Evolutionary conservation across 768 basidiomycete species (phyloP), one percentile per base, ranked within the genome.

Genomic region (Boletales sp.): DNA sequence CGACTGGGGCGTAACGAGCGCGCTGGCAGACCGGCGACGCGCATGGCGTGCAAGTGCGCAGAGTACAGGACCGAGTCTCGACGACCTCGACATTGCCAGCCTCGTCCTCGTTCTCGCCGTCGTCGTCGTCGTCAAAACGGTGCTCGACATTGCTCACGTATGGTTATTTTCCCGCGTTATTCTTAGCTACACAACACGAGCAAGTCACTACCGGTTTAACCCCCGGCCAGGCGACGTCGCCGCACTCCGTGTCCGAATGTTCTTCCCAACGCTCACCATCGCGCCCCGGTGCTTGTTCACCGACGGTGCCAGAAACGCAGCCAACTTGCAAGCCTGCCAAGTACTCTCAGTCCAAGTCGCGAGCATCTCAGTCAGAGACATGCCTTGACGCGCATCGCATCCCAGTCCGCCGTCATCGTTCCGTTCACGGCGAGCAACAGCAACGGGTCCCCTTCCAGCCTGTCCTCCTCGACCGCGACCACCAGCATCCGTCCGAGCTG

Each of bases 401-500:
- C 80, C 86, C 86, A 90, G n/a, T 81, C 78, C 8, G 83, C 78
- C 40, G 64, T 69, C 36, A 77, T 66, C 18, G 79, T 77, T 31
- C 83, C 75, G 53, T 86, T 87, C 53, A 90, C 68, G 3, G 82
- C 86, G 39, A 90, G 73, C 40, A 91, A 69, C 79, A 90, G 74
- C 47, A 87, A 55, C 10, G 88, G 88, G 9, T 74, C 66, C 38
- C 27, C 53, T 27, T 9, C 43, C 55, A 21, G 51, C 30, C 13
- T 57, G 48, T 21, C 51, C 17, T 81, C 77, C 32, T 82, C 75
- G 15, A 90, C 74, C 5, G 86, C 81, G 8, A 87, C 62, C 13
- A 90, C 86, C 18, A 86, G 69, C 32, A 90, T 79, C 37, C 82
- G 78, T 12, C 89, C 89, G 17, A 87, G 72, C 88, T 90, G 37